Base-by-base conservation (phyloP, 2,329 filamentous ascomycete species). In the Alternaria burnsii region DNA sequence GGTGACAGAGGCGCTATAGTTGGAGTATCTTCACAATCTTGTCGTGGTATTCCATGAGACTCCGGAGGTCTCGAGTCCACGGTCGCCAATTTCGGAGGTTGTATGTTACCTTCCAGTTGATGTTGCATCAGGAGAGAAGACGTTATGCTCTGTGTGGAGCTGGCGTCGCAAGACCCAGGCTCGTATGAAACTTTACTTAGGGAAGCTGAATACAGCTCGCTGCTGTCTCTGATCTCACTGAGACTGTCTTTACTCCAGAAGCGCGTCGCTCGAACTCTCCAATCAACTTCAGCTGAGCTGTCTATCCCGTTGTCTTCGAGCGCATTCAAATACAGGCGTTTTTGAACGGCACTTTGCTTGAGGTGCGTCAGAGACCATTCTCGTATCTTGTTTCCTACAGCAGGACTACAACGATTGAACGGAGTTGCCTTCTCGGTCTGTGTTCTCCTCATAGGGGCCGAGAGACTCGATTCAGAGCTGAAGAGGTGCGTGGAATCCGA, bases 161-260 rank as follows among this genome's bases (percentile, higher is more conserved):
- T 40, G 20, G 1, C 5, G 14, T 30, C 34, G 10, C 7, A 40
- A 52, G 34, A 28, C 20, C 9, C 9, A 28, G 28, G 9, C 10
- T 26, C 34, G 36, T 52, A 22, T 16, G 3, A 10, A 10, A 12
- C 28, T 26, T 8, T 12, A 10, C 10, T 41, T 16, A 12, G 24
- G 26, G 36, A 28, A 11, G 34, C 22, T 6, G 6, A 24, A 16
- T 40, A 30, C 14, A 9, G 16, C 18, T 52, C 48, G 26, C 3
- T 20, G 3, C n/a, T 3, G 5, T 44, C 30, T 26, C 14, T 41
- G 41, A 2, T 14, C 8, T 38, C 41, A 2, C 5, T 20, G 2
- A 36, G 7, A 20, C 52, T 38, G 20, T 54, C 52, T 10, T 26
- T 43, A 16, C 28, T 42, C 52, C 52, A 54, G 22, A 18, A 54